These are phyloP conservation scores for Nakazawaea peltata DNA, from an alignment of 805 yeast genomes.

Conservation along the genomic window DNA sequence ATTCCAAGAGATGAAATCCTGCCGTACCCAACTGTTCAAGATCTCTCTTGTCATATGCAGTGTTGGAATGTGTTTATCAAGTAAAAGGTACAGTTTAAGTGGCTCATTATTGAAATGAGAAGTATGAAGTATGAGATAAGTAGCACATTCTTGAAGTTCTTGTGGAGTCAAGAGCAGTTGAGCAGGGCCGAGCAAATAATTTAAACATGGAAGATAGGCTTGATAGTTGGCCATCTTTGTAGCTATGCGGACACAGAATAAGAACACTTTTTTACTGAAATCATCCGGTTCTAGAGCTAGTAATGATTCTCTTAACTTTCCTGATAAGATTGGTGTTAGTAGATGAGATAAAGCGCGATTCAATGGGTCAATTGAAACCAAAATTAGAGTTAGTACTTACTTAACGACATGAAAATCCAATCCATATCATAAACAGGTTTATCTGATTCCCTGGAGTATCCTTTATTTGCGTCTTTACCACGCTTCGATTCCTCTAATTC, in stretches of 20 bases:
- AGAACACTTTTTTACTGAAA: slow-evolving; percentile 36
- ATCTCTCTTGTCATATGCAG: slow-evolving; percentile 13
- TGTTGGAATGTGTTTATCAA: slow-evolving; percentile 19
- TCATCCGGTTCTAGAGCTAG: slow-evolving; percentile 27
- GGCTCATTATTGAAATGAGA: slow-evolving; percentile 30
- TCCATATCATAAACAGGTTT: slow-evolving; percentile 18
- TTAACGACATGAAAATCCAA: slow-evolving; percentile 26
- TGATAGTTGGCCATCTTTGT: slow-evolving; percentile 40
- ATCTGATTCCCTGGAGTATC: slow-evolving; percentile 1
- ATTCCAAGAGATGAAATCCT: slow-evolving; percentile 25
- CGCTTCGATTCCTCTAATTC: slow-evolving; percentile 6
- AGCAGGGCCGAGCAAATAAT: slow-evolving; percentile 26
- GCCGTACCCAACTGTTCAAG: slow-evolving; percentile 21
- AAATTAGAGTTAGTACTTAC: slow-evolving; percentile 1
- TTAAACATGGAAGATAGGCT: slow-evolving; percentile 47
- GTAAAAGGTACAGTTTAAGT: slow-evolving; percentile 24
- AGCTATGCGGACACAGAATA: slow-evolving; percentile 39
- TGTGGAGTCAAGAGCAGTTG: slow-evolving; percentile 15
- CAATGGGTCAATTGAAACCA: too few species aligned
- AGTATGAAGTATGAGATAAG: slow-evolving; percentile 36
- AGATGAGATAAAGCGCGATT: too few species aligned
- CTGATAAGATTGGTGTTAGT: slow-evolving; percentile 10
- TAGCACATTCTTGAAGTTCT: slow-evolving; percentile 32
- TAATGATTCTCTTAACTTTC: slow-evolving; percentile 52
- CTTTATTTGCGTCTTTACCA: not conserved